Percentiles rank a stretch among this genome's conserved stretches.
Evolutionary conservation across 495 filamentous ascomycete species (phyloP).

Genomic region (Jackrogersella multiformis): DNA sequence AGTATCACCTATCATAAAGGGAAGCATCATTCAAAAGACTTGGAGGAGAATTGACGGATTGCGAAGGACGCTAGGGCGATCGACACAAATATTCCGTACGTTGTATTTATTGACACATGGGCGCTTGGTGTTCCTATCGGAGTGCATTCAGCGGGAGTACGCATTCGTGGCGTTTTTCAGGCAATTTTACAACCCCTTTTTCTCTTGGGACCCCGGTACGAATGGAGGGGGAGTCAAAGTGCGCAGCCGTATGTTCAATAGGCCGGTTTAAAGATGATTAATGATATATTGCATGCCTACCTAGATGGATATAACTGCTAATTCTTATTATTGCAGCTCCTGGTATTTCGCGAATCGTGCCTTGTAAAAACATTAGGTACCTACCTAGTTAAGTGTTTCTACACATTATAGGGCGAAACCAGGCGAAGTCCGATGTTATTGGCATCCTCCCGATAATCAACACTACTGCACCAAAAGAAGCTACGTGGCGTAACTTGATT

Average conservation of each 20-base stretch:
- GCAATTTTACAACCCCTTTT: constrained; percentile 8
- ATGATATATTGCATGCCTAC: constrained; percentile 20
- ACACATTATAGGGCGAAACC: background rate
- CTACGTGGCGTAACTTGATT: background rate
- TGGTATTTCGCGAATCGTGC: background rate
- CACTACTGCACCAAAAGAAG: background rate
- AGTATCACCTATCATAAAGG: background rate
- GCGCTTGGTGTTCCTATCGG: constrained; percentile 30
- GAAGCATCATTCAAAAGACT: background rate
- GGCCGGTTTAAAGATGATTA: constrained; percentile 15
- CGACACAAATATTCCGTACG: constrained; percentile 20
- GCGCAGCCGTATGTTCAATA: constrained; percentile 7
- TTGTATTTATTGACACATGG: constrained; percentile 23
- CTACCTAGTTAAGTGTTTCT: no score
- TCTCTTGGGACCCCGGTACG: background rate
- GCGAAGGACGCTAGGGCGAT: constrained; percentile 11
- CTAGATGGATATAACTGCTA: no score
- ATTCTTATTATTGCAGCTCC: background rate
- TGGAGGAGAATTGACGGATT: background rate
- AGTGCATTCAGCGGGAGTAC: constrained; percentile 14
- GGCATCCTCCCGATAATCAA: background rate
- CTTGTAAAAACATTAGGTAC: no score
- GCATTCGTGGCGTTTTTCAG: constrained; percentile 26
- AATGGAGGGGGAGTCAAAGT: constrained; percentile 4
- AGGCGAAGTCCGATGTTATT: background rate